Conservation (phyloP, 1,284 basidiomycete genomes). For the Uromyces viciae-fabae region DNA sequence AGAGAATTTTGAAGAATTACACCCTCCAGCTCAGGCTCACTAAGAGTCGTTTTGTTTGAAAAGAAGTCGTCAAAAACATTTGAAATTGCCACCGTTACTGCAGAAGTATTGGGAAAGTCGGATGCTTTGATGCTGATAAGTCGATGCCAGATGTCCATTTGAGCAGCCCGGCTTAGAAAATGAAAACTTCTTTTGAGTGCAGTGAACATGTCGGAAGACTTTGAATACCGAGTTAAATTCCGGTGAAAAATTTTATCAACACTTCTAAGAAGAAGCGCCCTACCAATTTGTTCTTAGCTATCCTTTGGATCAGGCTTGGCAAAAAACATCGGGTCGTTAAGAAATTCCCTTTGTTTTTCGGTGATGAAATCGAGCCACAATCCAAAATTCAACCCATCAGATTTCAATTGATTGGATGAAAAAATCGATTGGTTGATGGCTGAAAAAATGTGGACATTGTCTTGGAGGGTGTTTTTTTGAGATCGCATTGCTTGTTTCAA, state of each 20-base stretch:
- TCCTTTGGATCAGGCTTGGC: neutral
- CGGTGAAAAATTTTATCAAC: neutral
- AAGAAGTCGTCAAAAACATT: neutral
- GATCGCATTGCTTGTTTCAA: too few relatives aligned
- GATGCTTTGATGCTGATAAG: neutral
- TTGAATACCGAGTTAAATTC: neutral
- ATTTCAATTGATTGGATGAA: neutral
- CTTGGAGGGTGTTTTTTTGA: too few relatives aligned
- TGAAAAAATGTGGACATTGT: too few relatives aligned
- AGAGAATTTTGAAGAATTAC: neutral
- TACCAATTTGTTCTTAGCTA: neutral
- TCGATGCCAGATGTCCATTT: neutral
- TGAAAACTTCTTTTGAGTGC: neutral
- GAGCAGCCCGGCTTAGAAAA: neutral
- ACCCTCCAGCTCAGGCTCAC: neutral
- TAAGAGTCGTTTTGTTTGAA: neutral
- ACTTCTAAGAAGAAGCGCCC: neutral
- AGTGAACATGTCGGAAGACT: neutral
- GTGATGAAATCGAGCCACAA: neutral
- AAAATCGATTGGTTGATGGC: too few relatives aligned
- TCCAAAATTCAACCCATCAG: neutral
- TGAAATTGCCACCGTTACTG: neutral
- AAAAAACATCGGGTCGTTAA: neutral
- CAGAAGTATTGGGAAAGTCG: neutral
- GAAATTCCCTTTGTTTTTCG: neutral